A percentile compares a stretch with the other conserved stretches of the same genome.
These are phyloP conservation scores for Escovopsis sp. DNA, from an alignment of 2,329 filamentous ascomycete species.

Conservation along the genomic window DNA sequence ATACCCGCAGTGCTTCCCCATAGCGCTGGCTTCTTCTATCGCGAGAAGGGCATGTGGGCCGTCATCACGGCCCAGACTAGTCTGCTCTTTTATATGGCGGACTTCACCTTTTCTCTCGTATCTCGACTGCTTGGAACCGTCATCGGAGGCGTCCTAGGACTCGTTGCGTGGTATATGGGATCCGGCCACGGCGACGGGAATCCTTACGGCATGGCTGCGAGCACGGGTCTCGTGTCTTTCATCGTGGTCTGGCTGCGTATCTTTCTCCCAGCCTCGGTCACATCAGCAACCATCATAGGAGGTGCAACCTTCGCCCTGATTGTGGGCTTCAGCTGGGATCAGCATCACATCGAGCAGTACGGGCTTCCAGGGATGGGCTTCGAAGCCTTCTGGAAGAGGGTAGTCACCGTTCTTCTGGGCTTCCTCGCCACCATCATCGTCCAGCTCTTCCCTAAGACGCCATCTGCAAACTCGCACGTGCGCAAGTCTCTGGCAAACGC, in stretches of 20 bases:
- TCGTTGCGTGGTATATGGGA: constrained; percentile 35
- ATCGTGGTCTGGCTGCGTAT: constrained; percentile 21
- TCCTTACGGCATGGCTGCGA: constrained; percentile 32
- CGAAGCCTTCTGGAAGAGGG: constrained; percentile 30
- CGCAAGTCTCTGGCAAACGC: constrained; percentile 28
- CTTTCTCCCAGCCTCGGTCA: constrained; percentile 15
- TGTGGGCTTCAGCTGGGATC: constrained; percentile 31
- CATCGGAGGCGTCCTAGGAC: constrained; percentile 29
- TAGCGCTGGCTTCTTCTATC: constrained; percentile 33
- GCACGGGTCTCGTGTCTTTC: constrained; percentile 22
- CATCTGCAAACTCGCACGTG: constrained; percentile 28
- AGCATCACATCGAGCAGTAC: constrained; percentile 25
- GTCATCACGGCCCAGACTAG: constrained; percentile 35
- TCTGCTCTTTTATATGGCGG: constrained; percentile 32
- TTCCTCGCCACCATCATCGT: constrained; percentile 27
- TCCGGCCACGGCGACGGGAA: constrained; percentile 32
- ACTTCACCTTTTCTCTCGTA: constrained; percentile 31
- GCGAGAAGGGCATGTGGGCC: constrained; percentile 36
- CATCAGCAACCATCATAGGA: constrained; percentile 16
- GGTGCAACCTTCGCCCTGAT: constrained; percentile 26
- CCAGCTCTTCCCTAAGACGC: constrained; percentile 30
- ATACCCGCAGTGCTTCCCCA: constrained; percentile 27
- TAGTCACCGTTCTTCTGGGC: constrained; percentile 28
- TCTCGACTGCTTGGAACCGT: constrained; percentile 27
- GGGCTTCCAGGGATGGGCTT: constrained; percentile 32